Percentiles rank a stretch among this genome's conserved stretches.
Conservation (phyloP, 345 rosid species). For the Dipteronia dyeriana region DNA sequence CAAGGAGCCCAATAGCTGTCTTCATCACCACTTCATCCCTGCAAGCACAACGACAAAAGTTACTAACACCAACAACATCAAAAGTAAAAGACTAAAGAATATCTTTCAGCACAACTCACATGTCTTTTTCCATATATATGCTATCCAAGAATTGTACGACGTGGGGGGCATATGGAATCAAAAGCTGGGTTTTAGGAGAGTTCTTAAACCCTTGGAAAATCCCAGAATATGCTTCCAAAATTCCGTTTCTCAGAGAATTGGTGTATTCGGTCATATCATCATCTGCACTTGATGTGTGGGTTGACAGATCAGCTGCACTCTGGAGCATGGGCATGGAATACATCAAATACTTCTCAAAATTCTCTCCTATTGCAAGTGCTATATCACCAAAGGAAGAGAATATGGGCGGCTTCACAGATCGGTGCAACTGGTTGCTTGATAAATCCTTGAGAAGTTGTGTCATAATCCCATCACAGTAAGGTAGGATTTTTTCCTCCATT, state of each 20-base stretch:
- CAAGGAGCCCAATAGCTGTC: constrained; percentile 77
- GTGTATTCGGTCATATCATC: constrained; percentile 78
- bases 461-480: constrained; percentile 77
- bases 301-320: constrained; percentile 71
- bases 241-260: constrained; percentile 69
- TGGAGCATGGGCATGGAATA: constrained; percentile 83
- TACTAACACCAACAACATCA: neutral
- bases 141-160: constrained; percentile 78
- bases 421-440: constrained; percentile 77
- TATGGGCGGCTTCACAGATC: constrained; percentile 77
- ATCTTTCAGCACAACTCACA: constrained; percentile 40
- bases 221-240: constrained; percentile 76
- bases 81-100: neutral
- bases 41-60: constrained; percentile 7
- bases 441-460: constrained; percentile 78
- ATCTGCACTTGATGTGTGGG: constrained; percentile 59
- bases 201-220: constrained; percentile 80
- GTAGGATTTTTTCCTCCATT: constrained; percentile 60
- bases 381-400: constrained; percentile 78
- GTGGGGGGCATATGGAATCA: constrained; percentile 71
- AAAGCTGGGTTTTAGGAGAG: constrained; percentile 67
- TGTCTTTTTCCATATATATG: constrained; percentile 77
- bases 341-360: constrained; percentile 66
- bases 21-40: constrained; percentile 85
- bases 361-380: constrained; percentile 74